Evolutionary conservation across 176 grass and related monocot genomes (phyloP), one percentile per base, ranked within the genome.

Genomic region (Carex littledalei): DNA sequence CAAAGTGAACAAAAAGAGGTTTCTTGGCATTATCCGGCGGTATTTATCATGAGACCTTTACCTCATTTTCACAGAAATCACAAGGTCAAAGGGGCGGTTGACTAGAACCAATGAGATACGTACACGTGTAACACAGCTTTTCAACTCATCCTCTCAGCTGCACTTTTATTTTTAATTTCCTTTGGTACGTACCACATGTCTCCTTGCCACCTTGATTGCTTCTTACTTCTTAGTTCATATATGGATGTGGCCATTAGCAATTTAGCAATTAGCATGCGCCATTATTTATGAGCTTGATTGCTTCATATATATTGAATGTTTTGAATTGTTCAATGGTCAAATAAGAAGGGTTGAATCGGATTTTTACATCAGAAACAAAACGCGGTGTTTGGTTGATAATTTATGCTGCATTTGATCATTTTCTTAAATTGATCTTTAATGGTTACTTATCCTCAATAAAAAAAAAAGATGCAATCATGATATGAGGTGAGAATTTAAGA

Each of bases 251-350:
- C 17, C 67, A 70, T 70, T 43, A 70, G 16, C 9, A 13, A 74
- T 43, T 73, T n/a, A 21, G 17, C 41, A 29, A 37, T 37, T 37
- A 37, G 8, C 41, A 49, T 47, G 10, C 69, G 31, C 37, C 69
- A 49, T 35, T 49, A 21, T 72, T 45, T 7, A 74, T 47, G 41
- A 49, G 39, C 9, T 49, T 49, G 45, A 49, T 49, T 49, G 45
- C 45, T 49, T 73, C 70, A 45, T 45, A 45, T 45, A 74, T 74
- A 22, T 49, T 74, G 70, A 50, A 73, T 73, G 69, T 73, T 50
- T 73, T 73, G 69, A 49, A 73, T 73, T 73, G 41, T 21, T 73
- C 41, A 21, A 73, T 24, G 41, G 41, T 73, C 69, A 73, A 68
- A 73, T 18, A 21, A 49, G 2, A 49, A 7, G 34, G 18, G 8